phyloP scores from a whole-genome alignment of 2,329 filamentous ascomycete species.

The Periconia sp. region DNA sequence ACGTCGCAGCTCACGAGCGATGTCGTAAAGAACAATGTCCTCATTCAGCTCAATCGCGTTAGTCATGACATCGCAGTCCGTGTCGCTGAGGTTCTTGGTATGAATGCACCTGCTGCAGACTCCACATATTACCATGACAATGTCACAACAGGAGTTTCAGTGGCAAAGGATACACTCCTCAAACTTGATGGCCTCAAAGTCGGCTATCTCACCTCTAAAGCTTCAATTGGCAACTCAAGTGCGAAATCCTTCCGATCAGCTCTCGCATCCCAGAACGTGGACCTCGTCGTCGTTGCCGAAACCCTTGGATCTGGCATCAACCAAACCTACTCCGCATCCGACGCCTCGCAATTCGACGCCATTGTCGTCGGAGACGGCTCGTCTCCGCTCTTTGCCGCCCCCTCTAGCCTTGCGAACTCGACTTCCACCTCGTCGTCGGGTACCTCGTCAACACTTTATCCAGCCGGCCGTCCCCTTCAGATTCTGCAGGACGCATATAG shows the following conservation, averaged over 20 bases:
- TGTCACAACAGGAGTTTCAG: conserved; percentile 65
- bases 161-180: conserved; percentile 63
- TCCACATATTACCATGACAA: conserved; percentile 72
- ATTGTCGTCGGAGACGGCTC: conserved; percentile 64
- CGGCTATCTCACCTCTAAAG: conserved; percentile 64
- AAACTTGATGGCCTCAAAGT: conserved; percentile 69
- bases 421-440: conserved; percentile 28
- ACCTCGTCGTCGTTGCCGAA: conserved; percentile 67
- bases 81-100: conserved; percentile 67
- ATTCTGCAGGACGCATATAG: conserved; percentile 68
- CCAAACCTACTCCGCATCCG: conserved; percentile 68
- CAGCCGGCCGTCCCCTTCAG: conserved; percentile 66
- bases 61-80: conserved; percentile 70
- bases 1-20: conserved; percentile 63
- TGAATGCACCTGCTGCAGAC: conserved; percentile 65
- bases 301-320: conserved; percentile 60
- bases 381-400: conserved; percentile 60
- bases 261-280: conserved; percentile 60
- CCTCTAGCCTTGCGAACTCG: conserved; percentile 29
- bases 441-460: conserved; percentile 62
- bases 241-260: conserved; percentile 60
- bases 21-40: conserved; percentile 68
- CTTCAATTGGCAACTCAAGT: conserved; percentile 53
- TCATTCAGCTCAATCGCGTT: conserved; percentile 72
- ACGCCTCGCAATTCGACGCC: conserved; percentile 67